phyloP scores from a whole-genome alignment of 108 stramenopile species.

The Cyclostephanos tholiformis region DNA sequence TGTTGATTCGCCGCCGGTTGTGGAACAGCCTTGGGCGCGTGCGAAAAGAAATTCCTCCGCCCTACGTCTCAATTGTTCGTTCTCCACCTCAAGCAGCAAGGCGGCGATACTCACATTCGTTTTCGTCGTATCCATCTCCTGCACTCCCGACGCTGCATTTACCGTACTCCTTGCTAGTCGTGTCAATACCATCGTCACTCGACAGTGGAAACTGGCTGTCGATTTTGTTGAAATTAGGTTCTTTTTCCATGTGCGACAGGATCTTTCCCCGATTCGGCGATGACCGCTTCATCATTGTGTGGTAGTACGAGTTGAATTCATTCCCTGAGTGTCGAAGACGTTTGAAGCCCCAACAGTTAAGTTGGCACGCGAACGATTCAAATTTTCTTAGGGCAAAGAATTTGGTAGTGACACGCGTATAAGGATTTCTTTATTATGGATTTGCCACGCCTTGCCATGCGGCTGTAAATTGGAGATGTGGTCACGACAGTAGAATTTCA shows the following conservation, averaged over 20 bases:
- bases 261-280: constrained; percentile 24
- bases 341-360: constrained; percentile 36
- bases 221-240: constrained; percentile 42
- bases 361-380: constrained; percentile 27
- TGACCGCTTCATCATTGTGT: constrained; percentile 33
- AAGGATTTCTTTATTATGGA: constrained; percentile 5
- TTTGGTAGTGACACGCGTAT: constrained; percentile 44
- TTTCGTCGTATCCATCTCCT: too few species aligned
- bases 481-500: neutral
- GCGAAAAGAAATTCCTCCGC: too few species aligned
- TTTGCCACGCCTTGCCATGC: constrained; percentile 5
- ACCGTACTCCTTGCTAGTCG: too few species aligned
- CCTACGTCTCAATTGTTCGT: too few species aligned
- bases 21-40: too few species aligned
- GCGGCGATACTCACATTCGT: too few species aligned
- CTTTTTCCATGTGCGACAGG: constrained; percentile 24
- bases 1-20: too few species aligned
- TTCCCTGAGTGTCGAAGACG: constrained; percentile 20
- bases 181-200: too few species aligned
- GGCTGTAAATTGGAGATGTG: neutral
- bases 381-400: constrained; percentile 58
- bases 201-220: constrained; percentile 25
- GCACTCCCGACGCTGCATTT: too few species aligned
- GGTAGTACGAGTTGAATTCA: constrained; percentile 25
- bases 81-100: too few species aligned